phyloP scores from a whole-genome alignment of 257 asterid species.

The Vinca minor region DNA sequence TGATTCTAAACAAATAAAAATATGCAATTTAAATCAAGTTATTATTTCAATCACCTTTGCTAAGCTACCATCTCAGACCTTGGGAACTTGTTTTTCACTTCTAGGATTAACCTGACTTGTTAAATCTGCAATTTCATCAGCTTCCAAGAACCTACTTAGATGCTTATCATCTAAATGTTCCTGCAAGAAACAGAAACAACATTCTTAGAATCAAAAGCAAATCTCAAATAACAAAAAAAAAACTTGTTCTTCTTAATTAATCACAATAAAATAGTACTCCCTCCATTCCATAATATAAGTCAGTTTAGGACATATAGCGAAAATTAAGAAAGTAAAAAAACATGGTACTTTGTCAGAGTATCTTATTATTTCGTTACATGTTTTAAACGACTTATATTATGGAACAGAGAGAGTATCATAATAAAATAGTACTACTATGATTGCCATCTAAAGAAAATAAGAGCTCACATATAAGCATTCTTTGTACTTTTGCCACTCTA shows the following conservation, averaged over 20 bases:
- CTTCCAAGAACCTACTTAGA: constrained; percentile 72
- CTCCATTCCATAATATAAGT: too few relatives aligned
- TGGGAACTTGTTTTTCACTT: constrained; percentile 26
- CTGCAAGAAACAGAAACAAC: constrained; percentile 27
- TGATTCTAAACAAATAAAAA: not conserved
- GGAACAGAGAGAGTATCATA: too few relatives aligned
- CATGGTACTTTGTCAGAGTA: too few relatives aligned
- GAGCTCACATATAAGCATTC: constrained; percentile 65
- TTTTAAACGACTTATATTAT: too few relatives aligned
- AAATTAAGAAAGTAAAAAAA: too few relatives aligned
- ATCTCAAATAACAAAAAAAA: not conserved
- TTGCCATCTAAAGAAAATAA: constrained; percentile 1
- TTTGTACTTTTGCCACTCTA: constrained; percentile 80
- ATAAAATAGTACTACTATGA: too few relatives aligned
- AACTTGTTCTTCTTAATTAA: not conserved
- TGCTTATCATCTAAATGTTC: constrained; percentile 87
- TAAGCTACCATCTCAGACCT: not conserved
- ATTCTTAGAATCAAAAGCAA: not conserved
- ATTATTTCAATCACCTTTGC: constrained; percentile 9
- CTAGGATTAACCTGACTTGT: constrained; percentile 31
- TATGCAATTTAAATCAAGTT: constrained; percentile 2
- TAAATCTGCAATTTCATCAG: constrained; percentile 45
- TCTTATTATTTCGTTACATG: too few relatives aligned
- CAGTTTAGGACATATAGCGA: too few relatives aligned
- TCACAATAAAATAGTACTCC: not conserved